These are phyloP conservation scores for Paramecium primaurelia DNA, from an alignment of 73 alveolate genomes.

Conservation along the genomic window DNA sequence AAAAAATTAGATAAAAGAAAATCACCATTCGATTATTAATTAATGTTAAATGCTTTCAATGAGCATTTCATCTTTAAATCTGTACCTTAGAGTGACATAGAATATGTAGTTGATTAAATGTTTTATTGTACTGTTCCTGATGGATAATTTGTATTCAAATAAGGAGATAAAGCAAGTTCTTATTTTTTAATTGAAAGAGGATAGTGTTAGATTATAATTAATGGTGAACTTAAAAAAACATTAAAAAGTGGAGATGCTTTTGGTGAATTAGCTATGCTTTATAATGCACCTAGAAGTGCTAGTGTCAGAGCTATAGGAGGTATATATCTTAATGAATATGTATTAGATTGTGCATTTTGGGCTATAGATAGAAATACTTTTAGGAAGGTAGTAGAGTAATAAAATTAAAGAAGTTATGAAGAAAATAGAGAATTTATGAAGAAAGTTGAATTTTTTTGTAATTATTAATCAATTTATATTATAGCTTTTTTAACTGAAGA, in stretches of 20 bases:
- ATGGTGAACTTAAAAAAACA: slow-evolving; percentile 20
- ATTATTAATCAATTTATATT: background rate
- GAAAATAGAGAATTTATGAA: slow-evolving; percentile 54
- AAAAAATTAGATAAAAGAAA: background rate
- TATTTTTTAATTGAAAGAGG: slow-evolving; percentile 59
- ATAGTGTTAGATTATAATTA: slow-evolving; percentile 37
- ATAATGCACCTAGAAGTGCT: slow-evolving; percentile 85
- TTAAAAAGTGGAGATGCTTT: slow-evolving; percentile 74
- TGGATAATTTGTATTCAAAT: slow-evolving; percentile 49
- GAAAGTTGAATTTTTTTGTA: slow-evolving; percentile 56
- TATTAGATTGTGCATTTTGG: slow-evolving; percentile 63
- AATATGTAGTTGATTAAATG: slow-evolving; percentile 52
- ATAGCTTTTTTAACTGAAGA: slow-evolving; percentile 48
- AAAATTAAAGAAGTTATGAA: slow-evolving; percentile 27
- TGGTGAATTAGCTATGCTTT: slow-evolving; percentile 85
- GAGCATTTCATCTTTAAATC: slow-evolving; percentile 39
- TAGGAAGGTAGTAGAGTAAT: slow-evolving; percentile 53
- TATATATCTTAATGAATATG: background rate
- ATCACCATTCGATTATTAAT: slow-evolving; percentile 27
- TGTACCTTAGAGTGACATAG: slow-evolving; percentile 5
- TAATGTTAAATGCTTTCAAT: slow-evolving; percentile 18
- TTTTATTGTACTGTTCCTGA: slow-evolving; percentile 53
- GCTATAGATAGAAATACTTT: slow-evolving; percentile 64
- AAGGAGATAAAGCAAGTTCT: slow-evolving; percentile 55
- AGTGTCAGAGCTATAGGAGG: slow-evolving; percentile 65